phyloP scores from a whole-genome alignment of 164 flowering plant species.

The Amborella trichopoda region DNA sequence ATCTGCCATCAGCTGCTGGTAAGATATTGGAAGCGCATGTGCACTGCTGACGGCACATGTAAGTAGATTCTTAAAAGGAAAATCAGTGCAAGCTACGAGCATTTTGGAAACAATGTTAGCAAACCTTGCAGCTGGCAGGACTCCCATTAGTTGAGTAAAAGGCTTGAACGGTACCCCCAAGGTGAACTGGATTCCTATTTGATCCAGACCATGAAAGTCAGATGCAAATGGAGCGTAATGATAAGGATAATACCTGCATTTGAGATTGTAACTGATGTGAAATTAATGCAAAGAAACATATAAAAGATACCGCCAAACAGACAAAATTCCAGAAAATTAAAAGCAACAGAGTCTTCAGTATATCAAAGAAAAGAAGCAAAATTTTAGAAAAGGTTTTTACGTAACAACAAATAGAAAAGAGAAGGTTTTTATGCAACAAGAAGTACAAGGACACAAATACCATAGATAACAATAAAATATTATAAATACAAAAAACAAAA shows the following conservation, averaged over 20 bases:
- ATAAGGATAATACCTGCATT: conserved; percentile 54
- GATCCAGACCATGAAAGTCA: conserved; percentile 32
- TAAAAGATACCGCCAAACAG: background rate
- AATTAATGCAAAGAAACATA: background rate
- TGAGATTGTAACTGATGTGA: background rate
- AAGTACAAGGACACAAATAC: no score
- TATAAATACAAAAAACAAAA: background rate
- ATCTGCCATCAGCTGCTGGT: conserved; percentile 47
- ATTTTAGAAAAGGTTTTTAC: no score
- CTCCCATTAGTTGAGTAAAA: conserved; percentile 48
- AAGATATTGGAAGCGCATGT: conserved; percentile 43
- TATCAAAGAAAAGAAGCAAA: no score
- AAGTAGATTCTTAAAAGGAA: no score
- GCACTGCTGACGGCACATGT: conserved; percentile 38
- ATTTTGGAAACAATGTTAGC: background rate
- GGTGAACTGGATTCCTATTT: conserved; percentile 26
- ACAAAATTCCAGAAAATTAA: background rate
- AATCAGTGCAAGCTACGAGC: background rate
- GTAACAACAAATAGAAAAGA: no score
- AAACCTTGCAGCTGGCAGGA: conserved; percentile 59
- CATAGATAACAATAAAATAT: no score
- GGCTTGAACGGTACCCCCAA: conserved; percentile 58
- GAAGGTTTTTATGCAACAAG: no score
- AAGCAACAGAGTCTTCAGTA: no score
- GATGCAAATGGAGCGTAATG: conserved; percentile 72